These are phyloP conservation scores for Magnusiomyces magnusii DNA, from an alignment of 1,139 yeast species.

Conservation along the genomic window DNA sequence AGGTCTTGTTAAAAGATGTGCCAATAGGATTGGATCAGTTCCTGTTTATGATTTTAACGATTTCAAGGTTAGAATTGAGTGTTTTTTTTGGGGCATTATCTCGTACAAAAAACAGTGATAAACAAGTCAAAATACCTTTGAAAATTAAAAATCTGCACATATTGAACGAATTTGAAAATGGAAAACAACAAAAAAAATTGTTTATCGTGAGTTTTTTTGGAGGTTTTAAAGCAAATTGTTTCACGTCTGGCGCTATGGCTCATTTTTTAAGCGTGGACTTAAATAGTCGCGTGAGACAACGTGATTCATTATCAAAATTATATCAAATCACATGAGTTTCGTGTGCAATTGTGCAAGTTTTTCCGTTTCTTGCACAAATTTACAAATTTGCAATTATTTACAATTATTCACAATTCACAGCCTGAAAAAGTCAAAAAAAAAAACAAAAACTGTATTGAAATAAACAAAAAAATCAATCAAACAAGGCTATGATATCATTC, in stretches of 20 bases:
- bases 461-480: neutral
- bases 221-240: too few relatives aligned
- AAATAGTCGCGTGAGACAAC: too few relatives aligned
- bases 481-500: constrained; percentile 52
- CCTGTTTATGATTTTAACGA: constrained; percentile 26
- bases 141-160: constrained; percentile 57
- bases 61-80: constrained; percentile 23
- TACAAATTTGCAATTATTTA: too few relatives aligned
- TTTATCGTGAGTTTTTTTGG: too few relatives aligned
- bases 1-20: constrained; percentile 84
- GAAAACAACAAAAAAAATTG: neutral
- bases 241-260: neutral
- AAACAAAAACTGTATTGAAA: too few relatives aligned
- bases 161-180: too few relatives aligned
- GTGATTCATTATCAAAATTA: too few relatives aligned
- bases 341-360: too few relatives aligned
- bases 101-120: neutral
- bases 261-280: too few relatives aligned
- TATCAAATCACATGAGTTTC: neutral
- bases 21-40: constrained; percentile 72
- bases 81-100: neutral
- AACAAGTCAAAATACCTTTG: constrained; percentile 33
- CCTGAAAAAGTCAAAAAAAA: neutral
- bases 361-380: too few relatives aligned
- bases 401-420: too few relatives aligned